Percentiles rank a stretch among this genome's conserved stretches.
Conservation (phyloP, 2,329 filamentous ascomycete species). For the Orbilia quercus region DNA sequence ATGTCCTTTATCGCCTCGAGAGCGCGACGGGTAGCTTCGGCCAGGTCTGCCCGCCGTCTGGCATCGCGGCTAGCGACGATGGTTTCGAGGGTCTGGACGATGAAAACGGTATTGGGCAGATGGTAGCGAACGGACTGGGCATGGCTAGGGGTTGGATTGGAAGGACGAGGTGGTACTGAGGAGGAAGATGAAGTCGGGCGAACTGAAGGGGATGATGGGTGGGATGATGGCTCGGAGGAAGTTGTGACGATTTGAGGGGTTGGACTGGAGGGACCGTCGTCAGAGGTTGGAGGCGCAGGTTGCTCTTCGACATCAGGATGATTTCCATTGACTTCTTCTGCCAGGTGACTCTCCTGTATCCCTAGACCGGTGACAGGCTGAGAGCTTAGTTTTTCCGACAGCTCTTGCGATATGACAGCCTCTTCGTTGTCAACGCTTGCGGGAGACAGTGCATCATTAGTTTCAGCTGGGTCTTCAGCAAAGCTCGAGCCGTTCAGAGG, state of each 20-base stretch:
- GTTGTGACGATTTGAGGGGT: conserved; percentile 49
- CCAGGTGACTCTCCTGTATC: conserved; percentile 13
- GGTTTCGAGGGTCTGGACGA: conserved; percentile 89
- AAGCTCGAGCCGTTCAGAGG: not conserved
- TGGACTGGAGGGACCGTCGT: conserved; percentile 31
- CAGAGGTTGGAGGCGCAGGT: conserved; percentile 11
- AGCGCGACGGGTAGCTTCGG: conserved; percentile 82
- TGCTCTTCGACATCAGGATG: conserved; percentile 27
- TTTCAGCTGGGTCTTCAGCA: not conserved
- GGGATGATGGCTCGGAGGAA: conserved; percentile 31
- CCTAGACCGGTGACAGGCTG: conserved; percentile 7
- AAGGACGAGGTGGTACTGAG: conserved; percentile 38
- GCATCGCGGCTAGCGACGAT: conserved; percentile 94
- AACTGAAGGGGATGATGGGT: conserved; percentile 35
- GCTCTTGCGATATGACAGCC: not conserved
- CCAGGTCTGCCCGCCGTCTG: conserved; percentile 83
- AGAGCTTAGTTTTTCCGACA: not conserved
- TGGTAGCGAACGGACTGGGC: conserved; percentile 40
- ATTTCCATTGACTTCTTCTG: not conserved
- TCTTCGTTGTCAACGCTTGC: conserved; percentile 1
- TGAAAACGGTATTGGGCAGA: conserved; percentile 82
- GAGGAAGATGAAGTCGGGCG: conserved; percentile 44
- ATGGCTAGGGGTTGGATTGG: conserved; percentile 35
- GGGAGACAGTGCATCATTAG: conserved; percentile 1
- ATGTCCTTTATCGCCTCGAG: conserved; percentile 86